A percentile compares a stretch with the other conserved stretches of the same genome.
These are phyloP conservation scores for Puccinia triticina DNA, from an alignment of 1,284 basidiomycete species.

Conservation along the genomic window DNA sequence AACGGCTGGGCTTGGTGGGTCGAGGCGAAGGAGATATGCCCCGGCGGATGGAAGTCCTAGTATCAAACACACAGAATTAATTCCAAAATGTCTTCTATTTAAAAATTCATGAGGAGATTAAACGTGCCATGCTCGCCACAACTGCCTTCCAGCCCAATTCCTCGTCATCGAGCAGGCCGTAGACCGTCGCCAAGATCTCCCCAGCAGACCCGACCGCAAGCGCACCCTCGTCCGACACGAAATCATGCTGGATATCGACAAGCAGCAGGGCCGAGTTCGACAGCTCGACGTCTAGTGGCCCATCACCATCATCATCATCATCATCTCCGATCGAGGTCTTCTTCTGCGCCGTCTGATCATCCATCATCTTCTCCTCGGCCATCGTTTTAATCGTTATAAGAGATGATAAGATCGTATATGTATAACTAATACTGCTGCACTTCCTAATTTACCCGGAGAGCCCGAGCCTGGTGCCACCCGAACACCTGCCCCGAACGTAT, in stretches of 20 bases:
- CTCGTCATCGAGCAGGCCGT: slow-evolving; percentile 63
- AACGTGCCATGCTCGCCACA: slow-evolving; percentile 63
- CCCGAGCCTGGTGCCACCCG: no score
- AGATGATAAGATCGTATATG: no score
- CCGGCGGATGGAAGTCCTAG: slow-evolving; percentile 65
- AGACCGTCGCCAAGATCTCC: slow-evolving; percentile 64
- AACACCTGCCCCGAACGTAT: no score
- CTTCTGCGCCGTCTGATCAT: no score
- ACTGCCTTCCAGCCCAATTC: slow-evolving; percentile 65
- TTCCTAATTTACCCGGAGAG: no score
- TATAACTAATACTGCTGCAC: no score
- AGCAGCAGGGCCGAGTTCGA: slow-evolving; percentile 64
- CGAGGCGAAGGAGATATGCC: slow-evolving; percentile 70
- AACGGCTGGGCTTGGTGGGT: slow-evolving; percentile 62
- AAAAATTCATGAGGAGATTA: background rate
- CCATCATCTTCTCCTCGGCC: no score
- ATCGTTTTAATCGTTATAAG: no score
- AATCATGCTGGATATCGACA: slow-evolving; percentile 70
- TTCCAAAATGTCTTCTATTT: no score
- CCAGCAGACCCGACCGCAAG: slow-evolving; percentile 66
- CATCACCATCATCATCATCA: no score
- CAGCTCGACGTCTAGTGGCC: no score
- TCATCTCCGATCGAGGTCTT: no score
- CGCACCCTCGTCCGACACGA: slow-evolving; percentile 67
- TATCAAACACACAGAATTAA: background rate